These are phyloP conservation scores for Cetraspora pellucida DNA, from an alignment of 192 early-diverging fungal genomes.

Conservation along the genomic window DNA sequence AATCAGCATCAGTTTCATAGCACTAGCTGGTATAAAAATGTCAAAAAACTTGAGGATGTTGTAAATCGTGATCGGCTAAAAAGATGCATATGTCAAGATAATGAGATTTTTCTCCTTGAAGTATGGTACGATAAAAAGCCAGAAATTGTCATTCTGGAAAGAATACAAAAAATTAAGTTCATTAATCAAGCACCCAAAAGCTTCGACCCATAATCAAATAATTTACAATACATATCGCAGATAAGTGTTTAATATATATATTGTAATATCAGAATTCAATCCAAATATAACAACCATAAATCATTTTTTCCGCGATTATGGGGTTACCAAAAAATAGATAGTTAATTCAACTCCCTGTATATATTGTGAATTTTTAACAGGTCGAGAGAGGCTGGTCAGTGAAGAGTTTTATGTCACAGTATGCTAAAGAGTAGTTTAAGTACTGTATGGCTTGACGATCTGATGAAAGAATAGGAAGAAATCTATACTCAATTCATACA, in stretches of 20 bases:
- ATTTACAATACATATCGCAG: not conserved
- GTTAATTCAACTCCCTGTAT: too few species aligned
- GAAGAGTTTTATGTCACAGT: too few species aligned
- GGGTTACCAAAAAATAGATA: too few species aligned
- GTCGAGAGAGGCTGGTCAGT: too few species aligned
- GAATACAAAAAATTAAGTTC: constrained; percentile 24
- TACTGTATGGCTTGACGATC: too few species aligned
- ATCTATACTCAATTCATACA: too few species aligned
- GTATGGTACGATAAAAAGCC: constrained; percentile 17
- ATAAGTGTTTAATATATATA: constrained; percentile 5
- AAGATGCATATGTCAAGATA: constrained; percentile 24
- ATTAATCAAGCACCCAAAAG: constrained; percentile 14
- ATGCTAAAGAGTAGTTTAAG: too few species aligned
- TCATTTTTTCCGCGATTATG: not conserved
- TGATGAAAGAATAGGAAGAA: too few species aligned
- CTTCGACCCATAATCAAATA: not conserved
- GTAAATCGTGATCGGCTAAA: constrained; percentile 10
- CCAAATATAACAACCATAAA: not conserved
- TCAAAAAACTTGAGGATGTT: not conserved
- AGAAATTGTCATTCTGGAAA: constrained; percentile 4
- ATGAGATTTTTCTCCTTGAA: not conserved
- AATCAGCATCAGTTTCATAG: constrained; percentile 3
- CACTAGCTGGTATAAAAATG: constrained; percentile 8
- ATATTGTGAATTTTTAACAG: too few species aligned
- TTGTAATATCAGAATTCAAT: not conserved